Evolutionary conservation across 1,139 yeast species (phyloP).

Genomic region (Blastobotrys aristatus): DNA sequence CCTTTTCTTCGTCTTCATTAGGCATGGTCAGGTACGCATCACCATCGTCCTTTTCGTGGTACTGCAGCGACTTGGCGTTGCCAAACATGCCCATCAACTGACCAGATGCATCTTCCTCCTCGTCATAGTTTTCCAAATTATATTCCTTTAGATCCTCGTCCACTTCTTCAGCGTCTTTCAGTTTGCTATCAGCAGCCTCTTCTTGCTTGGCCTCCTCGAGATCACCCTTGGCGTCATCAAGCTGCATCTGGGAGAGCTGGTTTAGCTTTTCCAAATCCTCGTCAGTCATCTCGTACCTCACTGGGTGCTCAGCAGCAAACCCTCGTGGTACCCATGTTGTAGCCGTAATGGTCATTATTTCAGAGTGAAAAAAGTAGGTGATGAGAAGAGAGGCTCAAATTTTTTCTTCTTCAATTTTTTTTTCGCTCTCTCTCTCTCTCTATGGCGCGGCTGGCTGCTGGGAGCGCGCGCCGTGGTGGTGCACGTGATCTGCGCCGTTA

Average conservation of each 20-base stretch:
- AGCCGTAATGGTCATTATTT: constrained; percentile 69
- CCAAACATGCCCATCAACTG: constrained; percentile 40
- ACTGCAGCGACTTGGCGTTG: constrained; percentile 44
- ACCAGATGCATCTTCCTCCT: constrained; percentile 50
- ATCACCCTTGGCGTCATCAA: constrained; percentile 35
- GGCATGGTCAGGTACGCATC: constrained; percentile 71
- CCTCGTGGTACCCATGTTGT: constrained; percentile 97
- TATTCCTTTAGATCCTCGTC: constrained; percentile 79
- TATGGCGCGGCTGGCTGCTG: constrained; percentile 3
- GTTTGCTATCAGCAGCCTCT: constrained; percentile 15
- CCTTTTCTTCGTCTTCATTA: constrained; percentile 55
- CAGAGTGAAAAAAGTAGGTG: neutral
- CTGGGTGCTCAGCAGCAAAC: constrained; percentile 88
- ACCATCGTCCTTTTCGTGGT: constrained; percentile 52
- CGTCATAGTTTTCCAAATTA: constrained; percentile 79
- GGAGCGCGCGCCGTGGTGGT: too few relatives aligned
- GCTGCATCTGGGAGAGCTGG: constrained; percentile 75
- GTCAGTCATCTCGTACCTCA: constrained; percentile 80
- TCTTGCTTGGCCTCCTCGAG: constrained; percentile 18
- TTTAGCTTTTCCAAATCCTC: constrained; percentile 90
- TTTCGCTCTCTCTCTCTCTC: neutral
- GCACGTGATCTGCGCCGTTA: too few relatives aligned
- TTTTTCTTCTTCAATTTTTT: neutral
- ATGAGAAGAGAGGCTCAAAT: neutral
- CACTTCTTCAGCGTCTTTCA: constrained; percentile 27